Conservation (phyloP, 2,329 filamentous ascomycete genomes). For the Cercospora beticola region DNA sequence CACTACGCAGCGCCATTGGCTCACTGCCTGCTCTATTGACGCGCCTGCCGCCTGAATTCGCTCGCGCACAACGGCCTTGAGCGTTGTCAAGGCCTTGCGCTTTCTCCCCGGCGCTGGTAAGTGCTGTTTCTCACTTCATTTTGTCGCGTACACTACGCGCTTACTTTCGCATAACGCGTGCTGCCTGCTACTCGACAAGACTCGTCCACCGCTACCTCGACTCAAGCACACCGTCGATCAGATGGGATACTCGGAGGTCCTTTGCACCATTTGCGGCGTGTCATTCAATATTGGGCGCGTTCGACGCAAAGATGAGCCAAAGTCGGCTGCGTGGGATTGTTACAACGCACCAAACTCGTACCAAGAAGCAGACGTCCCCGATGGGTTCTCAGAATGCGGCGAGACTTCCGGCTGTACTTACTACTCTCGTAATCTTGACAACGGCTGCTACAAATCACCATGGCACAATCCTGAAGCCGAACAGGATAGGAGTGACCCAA, state of each 20-base stretch:
- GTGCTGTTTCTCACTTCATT: not conserved
- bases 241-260: conserved; percentile 3
- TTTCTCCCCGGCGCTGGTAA: not conserved
- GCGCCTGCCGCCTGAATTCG: not conserved
- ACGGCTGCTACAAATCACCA: not conserved
- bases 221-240: not conserved
- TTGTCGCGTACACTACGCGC: not conserved
- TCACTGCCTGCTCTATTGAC: not conserved
- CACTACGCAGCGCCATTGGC: too few species aligned
- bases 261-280: conserved; percentile 19
- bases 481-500: too few species aligned
- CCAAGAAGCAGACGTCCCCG: not conserved
- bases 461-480: not conserved
- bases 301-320: conserved; percentile 6
- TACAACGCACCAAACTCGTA: not conserved
- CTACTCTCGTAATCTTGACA: not conserved
- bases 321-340: conserved; percentile 9
- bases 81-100: too few species aligned
- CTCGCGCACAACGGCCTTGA: too few species aligned
- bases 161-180: not conserved
- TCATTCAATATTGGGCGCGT: conserved; percentile 19
- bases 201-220: not conserved
- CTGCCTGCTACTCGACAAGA: not conserved
- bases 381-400: conserved; percentile 9
- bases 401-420: conserved; percentile 4